phyloP scores from a whole-genome alignment of 768 basidiomycete genomes.

The Lepiota brunneoincarnata region DNA sequence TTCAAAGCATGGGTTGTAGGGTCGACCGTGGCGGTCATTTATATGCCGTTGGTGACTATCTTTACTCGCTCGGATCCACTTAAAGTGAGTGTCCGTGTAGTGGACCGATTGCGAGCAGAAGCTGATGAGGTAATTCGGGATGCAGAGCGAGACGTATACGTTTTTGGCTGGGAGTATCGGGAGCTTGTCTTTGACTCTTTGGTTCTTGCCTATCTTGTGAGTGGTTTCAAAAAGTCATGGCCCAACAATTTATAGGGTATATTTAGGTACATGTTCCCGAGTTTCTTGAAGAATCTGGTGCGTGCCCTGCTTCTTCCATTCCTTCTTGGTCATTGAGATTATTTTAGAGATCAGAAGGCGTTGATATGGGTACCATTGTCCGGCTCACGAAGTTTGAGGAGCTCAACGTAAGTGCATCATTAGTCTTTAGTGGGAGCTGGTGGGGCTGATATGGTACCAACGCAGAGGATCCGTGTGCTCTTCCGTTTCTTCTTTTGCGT shows the following conservation, averaged over 20 bases:
- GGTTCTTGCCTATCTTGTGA: conserved; percentile 70
- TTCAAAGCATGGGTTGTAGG: conserved; percentile 75
- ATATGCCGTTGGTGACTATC: conserved; percentile 70
- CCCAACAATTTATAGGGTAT: conserved; percentile 13
- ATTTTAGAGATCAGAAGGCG: conserved; percentile 52
- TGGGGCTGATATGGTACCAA: conserved; percentile 1
- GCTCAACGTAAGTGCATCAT: conserved; percentile 58
- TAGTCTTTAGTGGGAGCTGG: not conserved
- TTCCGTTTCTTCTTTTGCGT: conserved; percentile 74
- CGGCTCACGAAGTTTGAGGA: conserved; percentile 81
- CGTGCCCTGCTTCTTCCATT: conserved; percentile 17
- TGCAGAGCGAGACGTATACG: conserved; percentile 66
- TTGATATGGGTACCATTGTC: conserved; percentile 63
- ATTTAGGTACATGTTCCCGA: conserved; percentile 60
- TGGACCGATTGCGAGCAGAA: conserved; percentile 4
- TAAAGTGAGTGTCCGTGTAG: conserved; percentile 40
- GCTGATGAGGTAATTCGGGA: not conserved
- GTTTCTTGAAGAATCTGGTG: conserved; percentile 61
- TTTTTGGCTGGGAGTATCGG: conserved; percentile 70
- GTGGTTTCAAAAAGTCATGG: conserved; percentile 18
- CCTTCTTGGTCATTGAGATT: not conserved
- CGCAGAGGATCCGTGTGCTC: conserved; percentile 63
- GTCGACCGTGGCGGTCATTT: conserved; percentile 54
- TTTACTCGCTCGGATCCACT: conserved; percentile 57
- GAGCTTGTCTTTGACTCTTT: conserved; percentile 67